phyloP scores from a whole-genome alignment of 2,329 filamentous ascomycete species.

The Sporothrix mexicana region DNA sequence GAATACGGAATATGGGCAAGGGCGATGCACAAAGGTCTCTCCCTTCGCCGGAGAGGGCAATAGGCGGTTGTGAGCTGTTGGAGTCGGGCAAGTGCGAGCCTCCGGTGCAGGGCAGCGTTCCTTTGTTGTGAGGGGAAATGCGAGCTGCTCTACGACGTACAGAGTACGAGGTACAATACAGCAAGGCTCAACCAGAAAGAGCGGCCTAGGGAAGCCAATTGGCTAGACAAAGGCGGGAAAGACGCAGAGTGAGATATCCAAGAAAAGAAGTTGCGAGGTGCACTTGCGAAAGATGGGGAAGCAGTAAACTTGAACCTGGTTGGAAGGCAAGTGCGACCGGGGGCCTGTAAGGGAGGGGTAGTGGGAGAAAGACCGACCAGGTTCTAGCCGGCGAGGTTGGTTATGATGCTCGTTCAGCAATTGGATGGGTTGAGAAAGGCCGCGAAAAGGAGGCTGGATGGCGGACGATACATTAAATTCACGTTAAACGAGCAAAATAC shows the following conservation, averaged over 20 bases:
- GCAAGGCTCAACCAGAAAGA: conserved; percentile 1
- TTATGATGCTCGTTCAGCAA: neutral
- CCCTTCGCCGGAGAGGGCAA: conserved; percentile 15
- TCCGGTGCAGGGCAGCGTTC: neutral
- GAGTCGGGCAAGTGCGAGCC: neutral
- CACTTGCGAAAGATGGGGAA: conserved; percentile 11
- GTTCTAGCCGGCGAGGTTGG: neutral
- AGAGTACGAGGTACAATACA: too few species aligned
- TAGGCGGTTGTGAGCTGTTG: neutral
- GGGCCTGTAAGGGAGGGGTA: conserved; percentile 26
- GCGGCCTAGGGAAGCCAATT: neutral
- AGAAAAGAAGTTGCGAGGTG: neutral
- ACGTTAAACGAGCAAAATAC: neutral
- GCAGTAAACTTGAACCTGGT: conserved; percentile 16
- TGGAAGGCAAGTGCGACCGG: conserved; percentile 3
- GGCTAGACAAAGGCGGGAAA: neutral
- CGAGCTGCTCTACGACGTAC: neutral
- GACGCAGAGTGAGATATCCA: neutral
- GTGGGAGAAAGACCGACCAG: conserved; percentile 16
- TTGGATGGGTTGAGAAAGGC: neutral
- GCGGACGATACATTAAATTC: neutral
- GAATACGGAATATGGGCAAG: conserved; percentile 5
- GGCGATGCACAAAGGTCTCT: conserved; percentile 12
- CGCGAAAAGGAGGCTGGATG: neutral
- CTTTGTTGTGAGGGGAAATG: conserved; percentile 2